Evolutionary conservation across 768 basidiomycete species (phyloP).

Genomic region (Pluteus cervinus): DNA sequence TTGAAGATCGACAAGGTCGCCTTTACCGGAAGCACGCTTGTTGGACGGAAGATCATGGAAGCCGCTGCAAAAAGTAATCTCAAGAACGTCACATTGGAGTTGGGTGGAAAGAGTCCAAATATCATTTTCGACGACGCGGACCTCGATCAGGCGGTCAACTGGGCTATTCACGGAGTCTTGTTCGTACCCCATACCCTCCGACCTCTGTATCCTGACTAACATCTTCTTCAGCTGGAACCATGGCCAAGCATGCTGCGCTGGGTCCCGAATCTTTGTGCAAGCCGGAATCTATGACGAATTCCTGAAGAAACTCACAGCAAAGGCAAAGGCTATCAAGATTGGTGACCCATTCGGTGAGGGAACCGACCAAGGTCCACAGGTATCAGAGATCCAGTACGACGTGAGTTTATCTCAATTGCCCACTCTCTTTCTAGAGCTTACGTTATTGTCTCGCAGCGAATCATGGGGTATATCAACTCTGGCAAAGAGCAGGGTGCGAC

Average conservation of each 20-base stretch:
- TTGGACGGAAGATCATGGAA: slow-evolving; percentile 76
- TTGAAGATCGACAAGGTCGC: slow-evolving; percentile 71
- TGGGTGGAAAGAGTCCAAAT: slow-evolving; percentile 71
- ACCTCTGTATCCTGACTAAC: not conserved
- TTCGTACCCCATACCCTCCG: slow-evolving; percentile 26
- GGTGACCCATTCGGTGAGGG: slow-evolving; percentile 59
- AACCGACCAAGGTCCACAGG: slow-evolving; percentile 67
- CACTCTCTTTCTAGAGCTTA: not conserved
- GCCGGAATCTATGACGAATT: slow-evolving; percentile 76
- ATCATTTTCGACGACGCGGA: slow-evolving; percentile 74
- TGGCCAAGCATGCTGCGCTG: slow-evolving; percentile 81
- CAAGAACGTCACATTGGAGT: slow-evolving; percentile 79
- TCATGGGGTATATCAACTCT: slow-evolving; percentile 73
- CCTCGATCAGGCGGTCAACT: slow-evolving; percentile 65
- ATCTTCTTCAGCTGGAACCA: slow-evolving; percentile 42
- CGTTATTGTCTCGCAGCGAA: slow-evolving; percentile 41
- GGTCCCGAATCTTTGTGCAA: slow-evolving; percentile 82
- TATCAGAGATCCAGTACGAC: slow-evolving; percentile 63
- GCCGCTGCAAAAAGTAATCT: slow-evolving; percentile 77
- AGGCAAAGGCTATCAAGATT: slow-evolving; percentile 44
- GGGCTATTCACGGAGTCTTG: slow-evolving; percentile 72
- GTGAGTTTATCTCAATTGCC: slow-evolving; percentile 32
- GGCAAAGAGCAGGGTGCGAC: slow-evolving; percentile 71
- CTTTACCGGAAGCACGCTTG: slow-evolving; percentile 81
- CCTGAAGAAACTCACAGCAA: slow-evolving; percentile 47